A percentile compares a stretch with the other conserved stretches of the same genome.
Evolutionary conservation across 768 basidiomycete species (phyloP).

Genomic region (Tulasnella sp.): DNA sequence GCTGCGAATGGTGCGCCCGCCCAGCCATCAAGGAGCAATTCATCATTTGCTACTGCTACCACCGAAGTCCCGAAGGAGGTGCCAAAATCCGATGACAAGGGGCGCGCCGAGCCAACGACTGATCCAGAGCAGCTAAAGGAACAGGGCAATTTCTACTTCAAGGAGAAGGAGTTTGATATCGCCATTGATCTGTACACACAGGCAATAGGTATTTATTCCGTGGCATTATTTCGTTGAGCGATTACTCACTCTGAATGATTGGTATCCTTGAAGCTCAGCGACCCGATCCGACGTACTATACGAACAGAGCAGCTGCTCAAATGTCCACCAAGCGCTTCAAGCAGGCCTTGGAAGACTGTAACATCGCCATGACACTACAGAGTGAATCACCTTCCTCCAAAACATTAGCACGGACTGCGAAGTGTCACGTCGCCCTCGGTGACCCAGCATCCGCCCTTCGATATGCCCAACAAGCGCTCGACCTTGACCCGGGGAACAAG

Average conservation of each 20-base stretch:
- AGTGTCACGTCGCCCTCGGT: slow-evolving; percentile 76
- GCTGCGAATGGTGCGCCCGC: too few species aligned
- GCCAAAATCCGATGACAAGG: not conserved
- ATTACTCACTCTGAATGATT: not conserved
- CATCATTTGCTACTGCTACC: too few species aligned
- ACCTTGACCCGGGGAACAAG: slow-evolving; percentile 51
- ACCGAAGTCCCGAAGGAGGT: too few species aligned
- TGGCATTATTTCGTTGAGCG: not conserved
- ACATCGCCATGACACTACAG: slow-evolving; percentile 59
- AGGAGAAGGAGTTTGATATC: slow-evolving; percentile 48
- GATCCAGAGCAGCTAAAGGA: slow-evolving; percentile 52
- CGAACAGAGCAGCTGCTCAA: slow-evolving; percentile 78
- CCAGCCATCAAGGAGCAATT: too few species aligned
- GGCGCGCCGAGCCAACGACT: slow-evolving; percentile 13
- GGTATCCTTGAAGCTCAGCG: not conserved
- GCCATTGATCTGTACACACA: slow-evolving; percentile 67
- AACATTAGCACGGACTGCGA: slow-evolving; percentile 70
- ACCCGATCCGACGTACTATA: slow-evolving; percentile 61
- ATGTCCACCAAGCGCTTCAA: slow-evolving; percentile 74
- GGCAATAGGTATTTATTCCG: slow-evolving; percentile 48
- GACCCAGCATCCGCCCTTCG: slow-evolving; percentile 55
- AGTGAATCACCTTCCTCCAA: slow-evolving; percentile 51
- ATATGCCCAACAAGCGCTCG: slow-evolving; percentile 49
- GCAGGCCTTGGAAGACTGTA: slow-evolving; percentile 67
- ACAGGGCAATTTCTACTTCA: slow-evolving; percentile 66